Evolutionary conservation across 2,329 filamentous ascomycete species (phyloP), one percentile per base, ranked within the genome.

Genomic region (Cladosporium sp.): DNA sequence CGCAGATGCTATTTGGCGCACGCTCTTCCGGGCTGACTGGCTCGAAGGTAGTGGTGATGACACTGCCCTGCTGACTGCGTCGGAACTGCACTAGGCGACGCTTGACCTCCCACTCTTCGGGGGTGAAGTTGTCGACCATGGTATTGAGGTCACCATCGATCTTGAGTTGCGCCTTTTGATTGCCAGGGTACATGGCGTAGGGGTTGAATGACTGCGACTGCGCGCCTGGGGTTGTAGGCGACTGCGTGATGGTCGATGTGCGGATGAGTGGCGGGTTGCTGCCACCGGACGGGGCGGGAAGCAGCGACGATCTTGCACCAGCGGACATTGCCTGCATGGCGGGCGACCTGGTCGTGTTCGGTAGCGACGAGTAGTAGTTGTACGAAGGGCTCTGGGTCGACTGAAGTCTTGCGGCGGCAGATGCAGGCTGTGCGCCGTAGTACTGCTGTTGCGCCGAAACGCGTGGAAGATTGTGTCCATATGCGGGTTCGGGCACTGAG

Each of bases 1-100:
- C 92, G 79, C 93, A 97, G 67, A 96, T 94, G 79, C 90, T 93
- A 80, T 94, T 91, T 2, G 89, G 87, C 1, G 89, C 87, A 25
- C 93, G 88, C 68, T 97, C 91, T 73, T 92, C 91, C 16, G 88
- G 87, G 18, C 91, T 84, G 56, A 97, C 89, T 0, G 93, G 83
- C 58, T 89, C 87, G 80, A 98, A 98, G 16, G 85, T 89, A 16
- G 92, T 88, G 36, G 88, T 89, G 64, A 98, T 89, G 4, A 90
- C 92, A 75, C 90, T 93, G 30, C 92, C 93, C 36, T 84, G 84
- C 78, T 98, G 94, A 67, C 86, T 87, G 72, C 95, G 89, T 72
- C 86, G 89, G 81, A 99, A 99, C 72, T 93, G 87, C 21, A 99
- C 93, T 43, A 99, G 89, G 39, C 95, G 87, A 56, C 95, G 85